Conservation (phyloP, 2,329 filamentous ascomycete genomes). For the Alternaria arborescens region DNA sequence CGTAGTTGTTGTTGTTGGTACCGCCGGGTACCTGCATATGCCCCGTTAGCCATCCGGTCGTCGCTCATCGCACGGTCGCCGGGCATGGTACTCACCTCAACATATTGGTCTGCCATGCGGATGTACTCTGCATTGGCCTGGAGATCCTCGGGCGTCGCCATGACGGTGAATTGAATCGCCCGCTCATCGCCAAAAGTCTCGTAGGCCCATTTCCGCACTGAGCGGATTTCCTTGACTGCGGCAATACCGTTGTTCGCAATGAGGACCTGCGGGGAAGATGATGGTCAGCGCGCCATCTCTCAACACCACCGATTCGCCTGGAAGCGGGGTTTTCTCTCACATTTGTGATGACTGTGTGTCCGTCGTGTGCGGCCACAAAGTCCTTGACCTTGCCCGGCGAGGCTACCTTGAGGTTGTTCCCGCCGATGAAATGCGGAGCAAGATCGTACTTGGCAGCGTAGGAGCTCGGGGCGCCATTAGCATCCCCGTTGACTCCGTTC, state of each 20-base stretch:
- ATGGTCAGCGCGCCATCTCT: slow-evolving; percentile 28
- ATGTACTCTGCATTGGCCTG: slow-evolving; percentile 99
- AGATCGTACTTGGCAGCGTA: slow-evolving; percentile 84
- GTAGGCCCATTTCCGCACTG: slow-evolving; percentile 99
- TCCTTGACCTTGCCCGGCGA: slow-evolving; percentile 90
- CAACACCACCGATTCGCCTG: background rate
- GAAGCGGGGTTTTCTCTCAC: slow-evolving; percentile 63
- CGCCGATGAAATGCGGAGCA: slow-evolving; percentile 94
- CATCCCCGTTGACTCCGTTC: slow-evolving; percentile 51
- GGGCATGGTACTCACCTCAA: slow-evolving; percentile 68
- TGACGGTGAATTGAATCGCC: slow-evolving; percentile 98
- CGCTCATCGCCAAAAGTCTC: slow-evolving; percentile 98
- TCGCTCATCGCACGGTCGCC: background rate
- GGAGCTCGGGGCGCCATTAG: slow-evolving; percentile 66
- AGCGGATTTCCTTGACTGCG: slow-evolving; percentile 98
- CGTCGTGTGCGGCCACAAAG: slow-evolving; percentile 87
- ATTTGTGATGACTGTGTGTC: slow-evolving; percentile 98
- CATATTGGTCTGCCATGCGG: slow-evolving; percentile 99
- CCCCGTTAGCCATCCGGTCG: slow-evolving; percentile 26
- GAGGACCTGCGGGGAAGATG: slow-evolving; percentile 71
- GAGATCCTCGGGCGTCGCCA: slow-evolving; percentile 98
- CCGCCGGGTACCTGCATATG: slow-evolving; percentile 79
- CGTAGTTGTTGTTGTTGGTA: slow-evolving; percentile 99
- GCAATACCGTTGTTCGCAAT: slow-evolving; percentile 99
- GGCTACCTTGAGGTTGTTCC: slow-evolving; percentile 85